These are phyloP conservation scores for Fusarium sp. DNA, from an alignment of 2,329 filamentous ascomycete species.

Conservation along the genomic window DNA sequence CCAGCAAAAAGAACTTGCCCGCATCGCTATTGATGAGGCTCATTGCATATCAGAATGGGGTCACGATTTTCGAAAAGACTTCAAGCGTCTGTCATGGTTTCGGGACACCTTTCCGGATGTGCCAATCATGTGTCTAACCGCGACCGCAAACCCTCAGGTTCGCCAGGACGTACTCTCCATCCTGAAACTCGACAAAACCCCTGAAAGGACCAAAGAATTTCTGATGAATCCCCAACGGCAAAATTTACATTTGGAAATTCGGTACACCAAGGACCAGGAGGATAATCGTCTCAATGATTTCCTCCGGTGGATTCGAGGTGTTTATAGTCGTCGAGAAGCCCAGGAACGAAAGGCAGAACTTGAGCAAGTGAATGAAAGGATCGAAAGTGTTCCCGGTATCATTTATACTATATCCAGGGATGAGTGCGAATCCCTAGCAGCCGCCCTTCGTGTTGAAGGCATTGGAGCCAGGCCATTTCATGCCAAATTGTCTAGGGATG, in stretches of 20 bases:
- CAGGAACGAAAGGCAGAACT: constrained; percentile 74
- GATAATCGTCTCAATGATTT: constrained; percentile 82
- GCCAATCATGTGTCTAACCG: constrained; percentile 92
- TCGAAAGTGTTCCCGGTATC: constrained; percentile 80
- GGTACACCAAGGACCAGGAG: constrained; percentile 83
- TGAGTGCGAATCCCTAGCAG: constrained; percentile 81
- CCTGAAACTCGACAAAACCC: constrained; percentile 74
- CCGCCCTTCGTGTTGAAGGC: constrained; percentile 75
- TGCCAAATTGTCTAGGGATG: constrained; percentile 75
- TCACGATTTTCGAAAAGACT: constrained; percentile 95
- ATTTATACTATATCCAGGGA: constrained; percentile 84
- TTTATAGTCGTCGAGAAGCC: constrained; percentile 77
- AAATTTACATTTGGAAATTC: constrained; percentile 92
- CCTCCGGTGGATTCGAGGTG: constrained; percentile 80
- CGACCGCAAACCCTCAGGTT: constrained; percentile 87
- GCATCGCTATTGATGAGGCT: constrained; percentile 93
- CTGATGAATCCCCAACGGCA: constrained; percentile 86
- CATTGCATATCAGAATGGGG: constrained; percentile 99
- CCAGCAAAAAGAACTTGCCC: constrained; percentile 85
- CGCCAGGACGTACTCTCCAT: constrained; percentile 86
- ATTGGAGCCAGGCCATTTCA: constrained; percentile 83
- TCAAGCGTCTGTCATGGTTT: constrained; percentile 90
- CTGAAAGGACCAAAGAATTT: constrained; percentile 78
- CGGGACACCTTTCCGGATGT: constrained; percentile 85
- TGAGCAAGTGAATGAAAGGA: constrained; percentile 65